Percentiles rank a stretch among this genome's conserved stretches.
phyloP scores from a whole-genome alignment of 2,329 filamentous ascomycete species.

The Microcyclosporella mali region DNA sequence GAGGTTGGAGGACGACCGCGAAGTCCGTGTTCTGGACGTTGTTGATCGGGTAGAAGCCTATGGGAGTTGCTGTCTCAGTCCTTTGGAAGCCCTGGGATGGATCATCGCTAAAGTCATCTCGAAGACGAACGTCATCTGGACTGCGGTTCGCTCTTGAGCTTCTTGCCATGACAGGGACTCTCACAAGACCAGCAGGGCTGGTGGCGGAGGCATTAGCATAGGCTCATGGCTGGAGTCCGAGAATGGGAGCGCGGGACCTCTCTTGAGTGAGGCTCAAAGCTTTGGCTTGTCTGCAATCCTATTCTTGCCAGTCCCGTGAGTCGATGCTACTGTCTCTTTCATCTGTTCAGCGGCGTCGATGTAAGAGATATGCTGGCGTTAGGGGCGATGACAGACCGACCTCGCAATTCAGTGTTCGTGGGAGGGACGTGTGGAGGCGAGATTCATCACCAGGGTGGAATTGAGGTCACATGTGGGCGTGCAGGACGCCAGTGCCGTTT shows the following conservation, averaged over 20 bases:
- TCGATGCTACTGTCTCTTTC: conserved; percentile 1
- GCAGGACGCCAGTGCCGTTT: conserved; percentile 14
- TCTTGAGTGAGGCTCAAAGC: conserved; percentile 90
- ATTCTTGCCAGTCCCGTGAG: conserved; percentile 17
- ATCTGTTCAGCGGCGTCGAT: neutral
- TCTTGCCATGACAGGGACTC: no score
- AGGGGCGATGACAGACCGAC: neutral
- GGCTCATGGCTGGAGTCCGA: conserved; percentile 8
- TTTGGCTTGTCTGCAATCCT: conserved; percentile 70
- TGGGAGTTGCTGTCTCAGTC: conserved; percentile 4
- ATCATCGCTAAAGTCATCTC: conserved; percentile 5
- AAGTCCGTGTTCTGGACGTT: conserved; percentile 1
- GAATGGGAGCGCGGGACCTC: conserved; percentile 60
- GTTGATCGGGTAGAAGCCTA: no score
- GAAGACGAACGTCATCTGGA: neutral
- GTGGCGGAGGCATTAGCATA: neutral
- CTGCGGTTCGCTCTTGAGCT: no score
- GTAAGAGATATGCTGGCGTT: neutral
- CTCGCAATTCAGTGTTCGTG: conserved; percentile 5
- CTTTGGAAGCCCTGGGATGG: conserved; percentile 8
- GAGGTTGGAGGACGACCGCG: conserved; percentile 10
- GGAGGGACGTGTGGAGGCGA: conserved; percentile 1
- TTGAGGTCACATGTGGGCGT: conserved; percentile 18
- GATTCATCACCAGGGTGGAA: conserved; percentile 15
- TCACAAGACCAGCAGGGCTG: no score